Evolutionary conservation across 1,139 yeast genomes (phyloP).

Genomic region (Trichomonascaceae sp.): DNA sequence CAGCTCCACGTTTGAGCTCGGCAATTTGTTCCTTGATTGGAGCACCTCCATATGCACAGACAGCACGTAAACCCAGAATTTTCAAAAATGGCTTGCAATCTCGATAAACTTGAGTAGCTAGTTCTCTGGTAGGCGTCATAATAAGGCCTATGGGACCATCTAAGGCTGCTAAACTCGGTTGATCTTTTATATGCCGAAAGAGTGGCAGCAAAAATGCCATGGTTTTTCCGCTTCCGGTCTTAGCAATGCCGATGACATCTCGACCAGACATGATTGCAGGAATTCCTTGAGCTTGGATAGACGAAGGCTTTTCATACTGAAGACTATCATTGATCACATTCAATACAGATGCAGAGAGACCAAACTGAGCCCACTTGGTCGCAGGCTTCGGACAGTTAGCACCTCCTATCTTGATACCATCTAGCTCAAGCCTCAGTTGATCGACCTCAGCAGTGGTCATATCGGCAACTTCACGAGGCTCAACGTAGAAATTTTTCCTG

Average conservation of each 20-base stretch:
- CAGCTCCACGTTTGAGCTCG: conserved; percentile 70
- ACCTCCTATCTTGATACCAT: conserved; percentile 62
- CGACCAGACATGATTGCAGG: conserved; percentile 88
- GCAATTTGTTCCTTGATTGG: conserved; percentile 78
- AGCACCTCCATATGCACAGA: conserved; percentile 94
- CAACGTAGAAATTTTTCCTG: conserved; percentile 58
- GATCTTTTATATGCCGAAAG: conserved; percentile 74
- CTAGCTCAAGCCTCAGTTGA: conserved; percentile 48
- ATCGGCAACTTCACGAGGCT: conserved; percentile 48
- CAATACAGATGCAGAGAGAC: conserved; percentile 58
- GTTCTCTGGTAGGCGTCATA: conserved; percentile 88
- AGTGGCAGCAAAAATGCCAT: conserved; percentile 80
- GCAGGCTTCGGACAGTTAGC: conserved; percentile 59
- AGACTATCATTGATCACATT: conserved; percentile 44
- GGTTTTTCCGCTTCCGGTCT: conserved; percentile 96
- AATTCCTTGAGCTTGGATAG: conserved; percentile 86
- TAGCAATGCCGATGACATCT: conserved; percentile 90
- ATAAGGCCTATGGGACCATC: conserved; percentile 80
- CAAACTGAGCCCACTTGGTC: conserved; percentile 72
- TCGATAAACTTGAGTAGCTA: conserved; percentile 75
- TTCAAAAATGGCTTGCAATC: conserved; percentile 59
- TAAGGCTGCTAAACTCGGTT: conserved; percentile 45
- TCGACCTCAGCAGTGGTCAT: conserved; percentile 49
- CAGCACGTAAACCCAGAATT: conserved; percentile 45
- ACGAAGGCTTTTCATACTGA: conserved; percentile 61